These are phyloP conservation scores for Quillaja saponaria DNA, from an alignment of 306 rosid genomes.

Conservation along the genomic window DNA sequence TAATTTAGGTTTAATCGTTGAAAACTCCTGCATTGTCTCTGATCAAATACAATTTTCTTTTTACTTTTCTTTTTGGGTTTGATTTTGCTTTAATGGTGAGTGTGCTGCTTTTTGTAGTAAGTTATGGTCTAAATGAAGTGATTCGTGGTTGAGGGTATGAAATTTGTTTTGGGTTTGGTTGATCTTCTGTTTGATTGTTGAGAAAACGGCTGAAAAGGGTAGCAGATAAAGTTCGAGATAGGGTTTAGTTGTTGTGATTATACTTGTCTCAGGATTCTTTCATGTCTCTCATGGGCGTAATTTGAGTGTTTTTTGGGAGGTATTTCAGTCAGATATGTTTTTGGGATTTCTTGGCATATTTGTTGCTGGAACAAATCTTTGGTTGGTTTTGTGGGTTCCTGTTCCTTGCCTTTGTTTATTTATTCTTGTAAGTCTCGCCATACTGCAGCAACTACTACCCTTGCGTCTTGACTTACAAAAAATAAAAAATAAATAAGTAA, in stretches of 20 bases:
- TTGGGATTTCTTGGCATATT: no score
- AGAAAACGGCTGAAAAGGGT: slow-evolving; percentile 1
- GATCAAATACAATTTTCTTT: neutral
- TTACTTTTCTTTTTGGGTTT: neutral
- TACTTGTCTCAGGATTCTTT: no score
- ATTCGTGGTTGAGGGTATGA: neutral
- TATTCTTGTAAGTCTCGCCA: no score
- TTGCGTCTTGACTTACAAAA: no score
- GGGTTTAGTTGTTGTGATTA: slow-evolving; percentile 12
- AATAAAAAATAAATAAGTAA: no score
- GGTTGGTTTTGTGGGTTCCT: no score
- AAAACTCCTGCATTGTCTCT: slow-evolving; percentile 21
- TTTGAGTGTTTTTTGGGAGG: no score
- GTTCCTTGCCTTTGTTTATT: no score
- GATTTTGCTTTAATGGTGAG: slow-evolving; percentile 3
- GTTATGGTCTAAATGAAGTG: neutral
- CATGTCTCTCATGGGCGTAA: no score
- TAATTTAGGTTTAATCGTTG: slow-evolving; percentile 6
- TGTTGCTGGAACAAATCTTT: no score
- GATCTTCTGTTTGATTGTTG: slow-evolving; percentile 19
- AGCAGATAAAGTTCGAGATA: slow-evolving; percentile 2
- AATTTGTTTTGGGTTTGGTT: slow-evolving; percentile 6
- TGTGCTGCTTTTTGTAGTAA: slow-evolving; percentile 4
- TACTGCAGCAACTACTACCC: no score
- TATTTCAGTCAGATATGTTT: no score